A percentile compares a stretch with the other conserved stretches of the same genome.
phyloP scores from a whole-genome alignment of 176 grass and related monocot genomes.

The Paspalum notatum region DNA sequence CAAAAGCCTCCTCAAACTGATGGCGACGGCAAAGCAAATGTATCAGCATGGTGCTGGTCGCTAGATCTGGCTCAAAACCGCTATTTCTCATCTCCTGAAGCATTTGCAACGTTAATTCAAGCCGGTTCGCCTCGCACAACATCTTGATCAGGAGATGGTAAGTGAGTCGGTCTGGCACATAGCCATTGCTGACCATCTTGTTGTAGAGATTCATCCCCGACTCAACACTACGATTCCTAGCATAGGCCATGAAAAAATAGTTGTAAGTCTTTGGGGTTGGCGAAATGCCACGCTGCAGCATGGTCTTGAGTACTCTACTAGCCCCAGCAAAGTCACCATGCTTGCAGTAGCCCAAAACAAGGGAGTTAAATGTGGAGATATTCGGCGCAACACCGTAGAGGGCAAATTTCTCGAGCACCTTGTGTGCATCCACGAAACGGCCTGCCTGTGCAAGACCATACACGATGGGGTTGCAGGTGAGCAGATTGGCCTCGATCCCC shows the following conservation, averaged over 20 bases:
- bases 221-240: slow-evolving; percentile 58
- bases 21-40: slow-evolving; percentile 71
- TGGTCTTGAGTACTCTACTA: slow-evolving; percentile 66
- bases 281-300: slow-evolving; percentile 64
- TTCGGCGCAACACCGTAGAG: slow-evolving; percentile 68
- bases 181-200: slow-evolving; percentile 78
- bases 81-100: slow-evolving; percentile 68
- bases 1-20: slow-evolving; percentile 60
- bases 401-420: slow-evolving; percentile 84
- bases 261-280: slow-evolving; percentile 76
- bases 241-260: slow-evolving; percentile 75
- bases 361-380: slow-evolving; percentile 83
- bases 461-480: slow-evolving; percentile 83
- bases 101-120: slow-evolving; percentile 64
- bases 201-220: slow-evolving; percentile 81
- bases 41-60: slow-evolving; percentile 81
- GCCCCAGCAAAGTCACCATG: slow-evolving; percentile 63
- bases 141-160: slow-evolving; percentile 81
- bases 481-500: slow-evolving; percentile 53
- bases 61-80: slow-evolving; percentile 71
- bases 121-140: slow-evolving; percentile 62
- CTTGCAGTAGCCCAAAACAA: slow-evolving; percentile 78
- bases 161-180: slow-evolving; percentile 55
- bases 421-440: slow-evolving; percentile 65
- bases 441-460: slow-evolving; percentile 59